phyloP scores from a whole-genome alignment of 2,329 filamentous ascomycete species.

The Cryphonectria parasitica region DNA sequence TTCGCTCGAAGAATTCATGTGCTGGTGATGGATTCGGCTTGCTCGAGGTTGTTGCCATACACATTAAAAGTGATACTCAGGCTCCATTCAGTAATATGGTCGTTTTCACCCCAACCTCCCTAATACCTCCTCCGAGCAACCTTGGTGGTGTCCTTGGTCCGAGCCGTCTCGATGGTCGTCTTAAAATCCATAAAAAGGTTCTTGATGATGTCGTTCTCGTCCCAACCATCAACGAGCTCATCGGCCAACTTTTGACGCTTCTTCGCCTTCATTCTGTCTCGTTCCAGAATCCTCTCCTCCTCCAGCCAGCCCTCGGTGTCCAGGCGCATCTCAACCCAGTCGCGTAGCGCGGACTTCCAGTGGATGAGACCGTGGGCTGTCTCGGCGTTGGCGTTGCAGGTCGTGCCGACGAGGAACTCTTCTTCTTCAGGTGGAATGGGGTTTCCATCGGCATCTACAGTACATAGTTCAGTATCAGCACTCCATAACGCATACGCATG shows the following conservation, averaged over 20 bases:
- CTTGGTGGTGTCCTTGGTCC: constrained; percentile 46
- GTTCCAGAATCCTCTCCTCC: constrained; percentile 60
- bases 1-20: background rate
- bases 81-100: background rate
- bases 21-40: background rate
- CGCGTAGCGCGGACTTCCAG: constrained; percentile 76
- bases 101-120: background rate
- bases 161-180: constrained; percentile 60
- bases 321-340: constrained; percentile 69
- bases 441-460: constrained; percentile 47
- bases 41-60: background rate
- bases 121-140: constrained; percentile 19
- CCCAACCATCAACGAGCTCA: constrained; percentile 68
- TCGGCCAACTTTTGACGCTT: constrained; percentile 65
- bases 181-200: constrained; percentile 69
- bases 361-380: constrained; percentile 74
- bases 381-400: constrained; percentile 58
- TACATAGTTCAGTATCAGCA: constrained; percentile 34
- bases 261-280: constrained; percentile 64
- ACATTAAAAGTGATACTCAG: background rate
- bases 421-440: constrained; percentile 42
- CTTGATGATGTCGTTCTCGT: constrained; percentile 59
- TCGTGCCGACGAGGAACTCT: constrained; percentile 44
- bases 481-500: background rate
- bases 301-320: constrained; percentile 59